phyloP scores from a whole-genome alignment of 176 grass and related monocot species.

The Raddia guianensis region DNA sequence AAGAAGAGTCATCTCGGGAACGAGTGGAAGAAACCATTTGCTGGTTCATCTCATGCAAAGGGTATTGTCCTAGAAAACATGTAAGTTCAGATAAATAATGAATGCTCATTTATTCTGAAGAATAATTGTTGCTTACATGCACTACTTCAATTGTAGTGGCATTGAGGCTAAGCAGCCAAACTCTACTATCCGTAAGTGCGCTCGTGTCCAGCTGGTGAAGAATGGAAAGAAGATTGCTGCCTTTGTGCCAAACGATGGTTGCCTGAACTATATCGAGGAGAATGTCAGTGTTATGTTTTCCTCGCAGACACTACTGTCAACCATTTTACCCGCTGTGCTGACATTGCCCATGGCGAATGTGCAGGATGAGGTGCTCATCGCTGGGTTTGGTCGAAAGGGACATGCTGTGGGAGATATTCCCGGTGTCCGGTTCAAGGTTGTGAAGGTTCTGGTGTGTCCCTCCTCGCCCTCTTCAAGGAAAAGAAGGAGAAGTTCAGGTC shows the following conservation, averaged over 20 bases:
- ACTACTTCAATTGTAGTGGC: slow-evolving; percentile 39
- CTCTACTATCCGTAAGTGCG: slow-evolving; percentile 81
- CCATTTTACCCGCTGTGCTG: neutral
- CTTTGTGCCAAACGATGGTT: slow-evolving; percentile 81
- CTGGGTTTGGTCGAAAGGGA: slow-evolving; percentile 77
- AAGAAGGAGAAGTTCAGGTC: slow-evolving; percentile 90
- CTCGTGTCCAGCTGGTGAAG: slow-evolving; percentile 79
- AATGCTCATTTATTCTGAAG: neutral
- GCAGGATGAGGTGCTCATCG: slow-evolving; percentile 80
- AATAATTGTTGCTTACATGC: neutral
- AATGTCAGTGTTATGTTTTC: slow-evolving; percentile 38
- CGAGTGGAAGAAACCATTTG: slow-evolving; percentile 86
- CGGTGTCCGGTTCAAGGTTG: slow-evolving; percentile 66
- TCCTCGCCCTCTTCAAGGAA: slow-evolving; percentile 80
- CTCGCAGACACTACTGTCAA: too few species aligned
- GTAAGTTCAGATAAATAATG: slow-evolving; percentile 2
- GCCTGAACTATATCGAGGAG: slow-evolving; percentile 83
- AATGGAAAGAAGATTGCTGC: slow-evolving; percentile 83
- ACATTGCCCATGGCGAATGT: neutral
- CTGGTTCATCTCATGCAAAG: slow-evolving; percentile 79
- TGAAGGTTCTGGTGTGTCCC: slow-evolving; percentile 85
- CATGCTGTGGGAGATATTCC: slow-evolving; percentile 79
- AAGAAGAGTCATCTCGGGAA: slow-evolving; percentile 83
- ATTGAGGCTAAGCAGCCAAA: slow-evolving; percentile 85
- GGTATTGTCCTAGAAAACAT: slow-evolving; percentile 86